Conservation (phyloP, 306 rosid genomes). For the Coriaria nepalensis region DNA sequence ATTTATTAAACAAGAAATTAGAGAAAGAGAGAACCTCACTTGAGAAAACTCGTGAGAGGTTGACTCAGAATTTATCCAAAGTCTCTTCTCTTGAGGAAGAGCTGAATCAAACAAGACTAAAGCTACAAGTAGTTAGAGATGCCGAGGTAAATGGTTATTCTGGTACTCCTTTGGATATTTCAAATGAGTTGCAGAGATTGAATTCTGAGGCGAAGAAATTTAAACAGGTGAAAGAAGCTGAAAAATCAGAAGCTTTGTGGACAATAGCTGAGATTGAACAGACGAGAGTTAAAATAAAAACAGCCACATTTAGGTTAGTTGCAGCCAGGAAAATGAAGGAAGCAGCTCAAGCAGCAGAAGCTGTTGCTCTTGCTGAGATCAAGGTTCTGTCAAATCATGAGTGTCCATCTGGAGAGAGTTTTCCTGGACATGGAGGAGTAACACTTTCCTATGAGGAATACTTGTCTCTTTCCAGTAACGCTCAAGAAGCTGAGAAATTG, state of each 20-base stretch:
- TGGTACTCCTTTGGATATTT: constrained; percentile 32
- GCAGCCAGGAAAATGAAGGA: constrained; percentile 92
- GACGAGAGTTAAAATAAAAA: constrained; percentile 55
- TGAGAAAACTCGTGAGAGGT: constrained; percentile 64
- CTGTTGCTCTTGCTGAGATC: constrained; percentile 58
- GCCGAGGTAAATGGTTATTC: constrained; percentile 33
- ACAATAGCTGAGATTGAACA: constrained; percentile 68
- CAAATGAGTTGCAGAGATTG: constrained; percentile 57
- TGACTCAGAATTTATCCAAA: constrained; percentile 51
- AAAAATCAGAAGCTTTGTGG: constrained; percentile 40
- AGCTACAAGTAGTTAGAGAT: constrained; percentile 48
- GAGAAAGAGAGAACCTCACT: constrained; percentile 65
- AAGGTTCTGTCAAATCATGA: constrained; percentile 41
- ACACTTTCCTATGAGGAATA: constrained; percentile 73
- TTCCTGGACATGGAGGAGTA: constrained; percentile 30
- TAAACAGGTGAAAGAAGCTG: constrained; percentile 62
- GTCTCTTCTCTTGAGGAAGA: constrained; percentile 67
- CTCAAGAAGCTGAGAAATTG: constrained; percentile 45
- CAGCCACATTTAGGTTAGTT: constrained; percentile 64
- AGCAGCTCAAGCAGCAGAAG: constrained; percentile 88
- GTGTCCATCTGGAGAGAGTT: constrained; percentile 23
- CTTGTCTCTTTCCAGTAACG: constrained; percentile 41
- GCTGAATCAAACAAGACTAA: constrained; percentile 53
- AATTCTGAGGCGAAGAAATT: constrained; percentile 61
- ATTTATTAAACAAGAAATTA: constrained; percentile 49